Base-by-base conservation (phyloP, 192 early-diverging fungal genomes). In the Backusella australiensis region DNA sequence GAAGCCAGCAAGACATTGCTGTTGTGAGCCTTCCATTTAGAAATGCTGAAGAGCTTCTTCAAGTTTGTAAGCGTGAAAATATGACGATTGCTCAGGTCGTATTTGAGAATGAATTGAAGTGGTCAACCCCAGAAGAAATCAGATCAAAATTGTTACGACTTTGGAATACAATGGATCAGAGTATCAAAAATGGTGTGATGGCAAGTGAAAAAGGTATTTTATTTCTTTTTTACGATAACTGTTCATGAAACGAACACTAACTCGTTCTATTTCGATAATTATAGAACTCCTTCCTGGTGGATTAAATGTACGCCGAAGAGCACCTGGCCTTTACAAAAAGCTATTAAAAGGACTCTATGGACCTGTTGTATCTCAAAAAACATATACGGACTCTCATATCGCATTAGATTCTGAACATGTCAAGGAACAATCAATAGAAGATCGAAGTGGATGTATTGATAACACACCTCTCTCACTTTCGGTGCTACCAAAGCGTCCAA, bases 31-130 rank as follows among this genome's bases (percentile, higher is more conserved):
- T 98, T 39, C 95, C 97, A 2, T 98, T 98, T 81, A 82, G 86
- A 42, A 93, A 94, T 29, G 93, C 92, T 32, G 85, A 88, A 39
- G 92, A 92, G 63, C 79, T 98, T 41, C 80, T 98, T 39, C 84
- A 92, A 41, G 87, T 96, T 34, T 98, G 97, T 81, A 81, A 91
- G 72, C 87, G 91, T 53, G 90, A 96, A 79, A 85, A 92, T 71
- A 86, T 96, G 86, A 90, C 93, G 29, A 98, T 98, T 82, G 95
- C 97, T n/a, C 93, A 98, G 78, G 94, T 98, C 0, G 97, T 98
- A 0, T 96, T 91, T 76, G 88, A 93, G 74, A 98, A 98, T 79
- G 97, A 98, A 78, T 88, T 97, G 15, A 92, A 93, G 42, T 98
- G 97, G 97, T 81, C 95, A 38, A 90, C 86, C 26, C 88, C 92